phyloP scores from a whole-genome alignment of 306 rosid species.

The Acacia crassicarpa region DNA sequence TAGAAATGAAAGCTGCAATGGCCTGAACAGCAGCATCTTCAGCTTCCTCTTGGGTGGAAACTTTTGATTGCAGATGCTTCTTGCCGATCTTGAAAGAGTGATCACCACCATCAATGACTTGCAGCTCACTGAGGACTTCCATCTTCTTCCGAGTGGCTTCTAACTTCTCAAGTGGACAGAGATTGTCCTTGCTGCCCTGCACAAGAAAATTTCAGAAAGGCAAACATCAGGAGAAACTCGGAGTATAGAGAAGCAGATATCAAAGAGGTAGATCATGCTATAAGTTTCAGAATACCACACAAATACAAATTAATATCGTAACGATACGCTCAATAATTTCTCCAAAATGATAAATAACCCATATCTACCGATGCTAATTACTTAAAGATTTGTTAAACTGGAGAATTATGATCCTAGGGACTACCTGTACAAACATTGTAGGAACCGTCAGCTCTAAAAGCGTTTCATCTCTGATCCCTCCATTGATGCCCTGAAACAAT shows the following conservation, averaged over 20 bases:
- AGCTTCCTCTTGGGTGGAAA: slow-evolving; percentile 60
- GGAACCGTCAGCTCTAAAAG: slow-evolving; percentile 68
- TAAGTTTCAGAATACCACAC: slow-evolving; percentile 7
- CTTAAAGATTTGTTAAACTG: neutral
- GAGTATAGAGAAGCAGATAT: neutral
- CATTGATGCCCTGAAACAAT: slow-evolving; percentile 69
- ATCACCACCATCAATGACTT: slow-evolving; percentile 85
- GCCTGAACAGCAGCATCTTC: slow-evolving; percentile 68
- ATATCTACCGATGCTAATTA: neutral
- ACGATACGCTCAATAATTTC: neutral
- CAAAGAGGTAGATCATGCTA: neutral
- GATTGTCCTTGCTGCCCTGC: slow-evolving; percentile 83
- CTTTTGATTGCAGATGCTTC: slow-evolving; percentile 72
- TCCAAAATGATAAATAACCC: neutral
- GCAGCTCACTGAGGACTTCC: slow-evolving; percentile 58
- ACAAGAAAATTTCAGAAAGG: slow-evolving; percentile 18
- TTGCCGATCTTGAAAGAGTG: slow-evolving; percentile 91
- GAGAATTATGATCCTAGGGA: slow-evolving; percentile 7
- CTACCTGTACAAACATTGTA: slow-evolving; percentile 87
- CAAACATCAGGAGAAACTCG: neutral
- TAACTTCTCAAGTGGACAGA: slow-evolving; percentile 74
- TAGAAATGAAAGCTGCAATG: slow-evolving; percentile 56
- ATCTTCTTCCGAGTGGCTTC: slow-evolving; percentile 71
- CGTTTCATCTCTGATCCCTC: slow-evolving; percentile 74
- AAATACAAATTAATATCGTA: slow-evolving; percentile 10